phyloP scores from a whole-genome alignment of 306 rosid genomes.

The Abrus pulchellus region DNA sequence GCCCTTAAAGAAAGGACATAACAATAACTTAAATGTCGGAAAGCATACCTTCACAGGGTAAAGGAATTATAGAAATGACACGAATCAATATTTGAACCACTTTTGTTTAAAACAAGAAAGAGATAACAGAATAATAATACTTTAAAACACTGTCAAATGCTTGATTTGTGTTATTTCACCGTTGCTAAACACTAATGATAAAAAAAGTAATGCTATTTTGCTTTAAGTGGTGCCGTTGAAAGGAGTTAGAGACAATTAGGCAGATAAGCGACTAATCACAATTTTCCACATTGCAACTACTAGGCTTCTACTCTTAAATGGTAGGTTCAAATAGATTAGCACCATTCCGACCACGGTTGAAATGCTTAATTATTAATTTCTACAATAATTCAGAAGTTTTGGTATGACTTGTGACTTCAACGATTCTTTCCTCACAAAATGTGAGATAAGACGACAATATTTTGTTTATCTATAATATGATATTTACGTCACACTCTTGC shows the following conservation, averaged over 20 bases:
- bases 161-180: neutral
- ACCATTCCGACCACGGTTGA: neutral
- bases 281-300: neutral
- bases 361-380: neutral
- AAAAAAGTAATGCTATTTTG: neutral
- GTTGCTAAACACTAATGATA: neutral
- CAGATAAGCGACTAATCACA: neutral
- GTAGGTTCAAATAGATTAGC: neutral
- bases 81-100: neutral
- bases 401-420: neutral
- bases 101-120: neutral
- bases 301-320: neutral
- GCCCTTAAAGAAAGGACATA: neutral
- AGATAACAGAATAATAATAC: neutral
- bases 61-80: neutral
- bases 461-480: neutral
- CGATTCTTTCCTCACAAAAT: neutral
- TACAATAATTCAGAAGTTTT: constrained; percentile 9
- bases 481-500: neutral
- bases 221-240: neutral
- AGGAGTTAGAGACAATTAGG: neutral
- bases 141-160: neutral
- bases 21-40: neutral
- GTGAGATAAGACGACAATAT: neutral
- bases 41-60: neutral